Percentiles rank a stretch among this genome's conserved stretches.
Conservation (phyloP, 192 early-diverging fungal genomes). For the Coemansia sp. region DNA sequence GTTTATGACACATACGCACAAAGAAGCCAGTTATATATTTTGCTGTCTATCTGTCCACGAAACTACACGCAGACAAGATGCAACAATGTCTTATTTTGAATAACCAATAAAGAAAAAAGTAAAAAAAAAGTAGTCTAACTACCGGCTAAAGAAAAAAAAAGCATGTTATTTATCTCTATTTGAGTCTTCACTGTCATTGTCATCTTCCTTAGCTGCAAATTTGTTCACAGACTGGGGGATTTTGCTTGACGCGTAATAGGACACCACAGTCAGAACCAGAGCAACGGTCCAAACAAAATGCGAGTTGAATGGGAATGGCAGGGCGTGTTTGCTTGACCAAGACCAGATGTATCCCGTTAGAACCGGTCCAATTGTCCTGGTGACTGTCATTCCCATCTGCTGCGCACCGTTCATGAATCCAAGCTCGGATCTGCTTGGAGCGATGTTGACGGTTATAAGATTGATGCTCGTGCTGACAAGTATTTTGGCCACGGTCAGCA, state of each 20-base stretch:
- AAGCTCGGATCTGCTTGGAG: constrained; percentile 27
- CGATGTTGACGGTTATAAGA: constrained; percentile 37
- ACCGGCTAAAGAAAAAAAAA: too few species aligned
- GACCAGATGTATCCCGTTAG: constrained; percentile 24
- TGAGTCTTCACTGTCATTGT: background rate
- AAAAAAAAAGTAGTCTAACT: too few species aligned
- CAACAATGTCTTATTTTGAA: too few species aligned
- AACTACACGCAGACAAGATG: too few species aligned
- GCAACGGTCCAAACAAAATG: constrained; percentile 42
- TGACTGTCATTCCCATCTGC: constrained; percentile 31
- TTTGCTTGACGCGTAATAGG: constrained; percentile 8
- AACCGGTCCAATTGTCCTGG: constrained; percentile 25
- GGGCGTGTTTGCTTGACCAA: constrained; percentile 38
- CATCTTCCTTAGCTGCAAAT: constrained; percentile 24
- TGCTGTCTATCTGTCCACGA: too few species aligned
- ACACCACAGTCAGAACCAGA: constrained; percentile 3
- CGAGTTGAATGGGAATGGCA: constrained; percentile 40
- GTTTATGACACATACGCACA: too few species aligned
- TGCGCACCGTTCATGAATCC: constrained; percentile 43
- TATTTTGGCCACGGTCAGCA: background rate
- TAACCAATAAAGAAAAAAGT: too few species aligned
- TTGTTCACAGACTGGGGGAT: constrained; percentile 37
- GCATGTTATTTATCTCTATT: too few species aligned
- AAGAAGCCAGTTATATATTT: too few species aligned
- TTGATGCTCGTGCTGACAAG: constrained; percentile 14